Conservation (phyloP, 345 rosid genomes). For the Sonneratia caseolaris region DNA sequence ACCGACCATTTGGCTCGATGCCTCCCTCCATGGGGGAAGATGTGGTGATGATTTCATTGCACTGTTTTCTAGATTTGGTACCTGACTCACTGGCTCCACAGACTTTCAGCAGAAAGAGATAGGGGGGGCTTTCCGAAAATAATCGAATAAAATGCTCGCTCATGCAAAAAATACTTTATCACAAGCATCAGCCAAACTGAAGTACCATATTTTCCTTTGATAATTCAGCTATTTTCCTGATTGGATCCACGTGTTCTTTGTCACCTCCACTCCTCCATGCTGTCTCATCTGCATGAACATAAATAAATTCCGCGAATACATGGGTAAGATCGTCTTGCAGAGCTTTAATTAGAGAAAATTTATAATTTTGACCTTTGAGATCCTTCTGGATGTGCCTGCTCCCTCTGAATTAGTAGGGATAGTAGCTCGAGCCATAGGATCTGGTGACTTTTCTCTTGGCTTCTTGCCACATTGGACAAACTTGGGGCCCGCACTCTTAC, state of each 20-base stretch:
- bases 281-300: constrained; percentile 30
- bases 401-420: constrained; percentile 34
- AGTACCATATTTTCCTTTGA: constrained; percentile 12
- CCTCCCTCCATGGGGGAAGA: constrained; percentile 20
- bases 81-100: constrained; percentile 28
- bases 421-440: constrained; percentile 23
- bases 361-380: constrained; percentile 24
- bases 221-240: constrained; percentile 19
- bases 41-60: constrained; percentile 29
- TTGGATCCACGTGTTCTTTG: constrained; percentile 23
- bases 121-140: background rate
- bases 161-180: background rate
- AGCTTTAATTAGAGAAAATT: background rate
- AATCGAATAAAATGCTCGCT: background rate
- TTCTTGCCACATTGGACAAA: constrained; percentile 29
- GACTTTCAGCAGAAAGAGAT: constrained; percentile 31
- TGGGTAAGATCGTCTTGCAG: background rate
- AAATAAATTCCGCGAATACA: background rate
- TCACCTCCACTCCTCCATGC: constrained; percentile 26
- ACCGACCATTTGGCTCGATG: constrained; percentile 47
- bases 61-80: constrained; percentile 27
- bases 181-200: background rate
- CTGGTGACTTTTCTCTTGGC: constrained; percentile 30
- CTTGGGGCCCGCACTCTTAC: constrained; percentile 17
- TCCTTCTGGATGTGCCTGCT: constrained; percentile 31